Evolutionary conservation across 352 stramenopile genomes (phyloP).

Genomic region (Pythium rishiriense): DNA sequence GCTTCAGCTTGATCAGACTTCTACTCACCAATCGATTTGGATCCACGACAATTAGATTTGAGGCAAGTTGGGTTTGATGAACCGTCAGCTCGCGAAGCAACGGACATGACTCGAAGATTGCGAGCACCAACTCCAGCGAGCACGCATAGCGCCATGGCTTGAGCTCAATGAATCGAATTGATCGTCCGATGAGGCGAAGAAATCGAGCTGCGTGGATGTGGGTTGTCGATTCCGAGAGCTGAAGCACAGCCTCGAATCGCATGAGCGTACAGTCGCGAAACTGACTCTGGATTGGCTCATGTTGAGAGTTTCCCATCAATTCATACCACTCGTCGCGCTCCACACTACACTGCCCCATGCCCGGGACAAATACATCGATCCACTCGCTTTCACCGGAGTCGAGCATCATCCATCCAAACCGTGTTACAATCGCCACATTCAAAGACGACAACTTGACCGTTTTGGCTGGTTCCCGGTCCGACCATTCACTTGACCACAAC

Average conservation of each 20-base stretch:
- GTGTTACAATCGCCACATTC: neutral
- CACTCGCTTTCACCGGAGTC: conserved; percentile 25
- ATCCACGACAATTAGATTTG: neutral
- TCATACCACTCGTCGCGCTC: conserved; percentile 3
- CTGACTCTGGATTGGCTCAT: neutral
- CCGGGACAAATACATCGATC: conserved; percentile 38
- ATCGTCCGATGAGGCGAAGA: neutral
- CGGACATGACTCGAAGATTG: conserved; percentile 4
- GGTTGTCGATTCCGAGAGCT: neutral
- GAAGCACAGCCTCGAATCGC: neutral
- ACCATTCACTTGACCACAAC: neutral
- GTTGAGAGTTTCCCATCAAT: neutral
- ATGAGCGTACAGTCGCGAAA: neutral
- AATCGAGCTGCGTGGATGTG: neutral
- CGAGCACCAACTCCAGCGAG: neutral
- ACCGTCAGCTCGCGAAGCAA: neutral
- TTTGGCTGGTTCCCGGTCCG: neutral
- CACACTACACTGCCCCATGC: conserved; percentile 32
- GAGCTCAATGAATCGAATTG: neutral
- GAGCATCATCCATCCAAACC: conserved; percentile 25
- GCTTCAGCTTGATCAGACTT: conserved; percentile 9
- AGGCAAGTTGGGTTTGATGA: conserved; percentile 3
- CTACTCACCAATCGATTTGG: neutral
- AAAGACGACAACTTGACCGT: neutral
- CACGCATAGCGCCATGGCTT: neutral